These are phyloP conservation scores for Byssothecium circinans DNA, from an alignment of 2,329 filamentous ascomycete species.

Conservation along the genomic window DNA sequence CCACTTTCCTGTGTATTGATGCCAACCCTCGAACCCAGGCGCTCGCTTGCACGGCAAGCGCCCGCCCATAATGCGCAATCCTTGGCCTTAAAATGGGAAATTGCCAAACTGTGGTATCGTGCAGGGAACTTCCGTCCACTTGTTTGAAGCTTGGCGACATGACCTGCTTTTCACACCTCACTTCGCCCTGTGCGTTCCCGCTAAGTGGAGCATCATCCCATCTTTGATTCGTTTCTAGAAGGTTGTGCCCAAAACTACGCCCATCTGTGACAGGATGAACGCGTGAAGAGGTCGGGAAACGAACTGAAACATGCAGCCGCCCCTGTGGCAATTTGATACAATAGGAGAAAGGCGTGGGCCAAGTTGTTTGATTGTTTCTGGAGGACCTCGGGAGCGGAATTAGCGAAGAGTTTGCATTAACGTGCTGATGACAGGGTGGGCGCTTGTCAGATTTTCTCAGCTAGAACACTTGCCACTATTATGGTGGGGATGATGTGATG, in stretches of 20 bases:
- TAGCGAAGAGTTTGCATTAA: slow-evolving; percentile 6
- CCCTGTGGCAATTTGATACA: slow-evolving; percentile 18
- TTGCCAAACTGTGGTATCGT: slow-evolving; percentile 3
- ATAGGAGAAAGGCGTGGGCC: slow-evolving; percentile 15
- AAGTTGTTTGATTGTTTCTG: slow-evolving; percentile 27
- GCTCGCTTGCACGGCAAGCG: neutral
- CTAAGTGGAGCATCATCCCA: neutral
- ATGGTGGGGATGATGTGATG: neutral
- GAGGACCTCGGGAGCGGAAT: neutral
- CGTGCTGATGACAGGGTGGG: slow-evolving; percentile 11
- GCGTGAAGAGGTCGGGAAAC: neutral
- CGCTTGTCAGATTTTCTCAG: slow-evolving; percentile 16
- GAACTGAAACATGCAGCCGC: slow-evolving; percentile 25
- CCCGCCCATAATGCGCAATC: neutral
- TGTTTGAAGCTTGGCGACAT: slow-evolving; percentile 1
- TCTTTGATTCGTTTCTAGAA: neutral
- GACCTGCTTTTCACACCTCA: neutral
- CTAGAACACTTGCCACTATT: too few species aligned
- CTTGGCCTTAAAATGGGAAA: slow-evolving; percentile 2
- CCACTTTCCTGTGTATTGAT: neutral
- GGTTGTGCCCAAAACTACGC: neutral
- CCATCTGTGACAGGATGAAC: neutral
- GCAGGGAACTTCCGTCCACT: slow-evolving; percentile 1
- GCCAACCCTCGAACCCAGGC: neutral
- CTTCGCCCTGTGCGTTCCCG: neutral